Evolutionary conservation across 164 flowering plant genomes (phyloP).

Genomic region (Cinnamomum chago): DNA sequence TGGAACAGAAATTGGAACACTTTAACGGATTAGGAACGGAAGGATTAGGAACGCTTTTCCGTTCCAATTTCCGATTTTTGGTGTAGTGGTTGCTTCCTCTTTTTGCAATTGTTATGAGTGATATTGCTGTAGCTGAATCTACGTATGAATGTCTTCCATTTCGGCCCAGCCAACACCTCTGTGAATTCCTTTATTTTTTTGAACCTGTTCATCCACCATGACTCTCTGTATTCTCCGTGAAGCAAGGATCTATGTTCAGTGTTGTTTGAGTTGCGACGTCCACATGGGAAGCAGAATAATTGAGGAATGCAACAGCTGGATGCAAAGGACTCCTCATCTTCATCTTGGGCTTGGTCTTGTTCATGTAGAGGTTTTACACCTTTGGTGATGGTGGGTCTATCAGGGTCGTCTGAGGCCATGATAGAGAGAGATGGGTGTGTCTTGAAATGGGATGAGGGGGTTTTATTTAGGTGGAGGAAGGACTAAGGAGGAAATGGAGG

Average conservation of each 20-base stretch:
- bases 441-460: not conserved
- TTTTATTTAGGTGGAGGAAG: not conserved
- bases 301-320: not conserved
- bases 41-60: too few relatives aligned
- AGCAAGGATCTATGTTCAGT: not conserved
- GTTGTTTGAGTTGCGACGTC: not conserved
- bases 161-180: slow-evolving; percentile 72
- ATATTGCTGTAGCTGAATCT: slow-evolving; percentile 37
- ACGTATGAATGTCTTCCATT: slow-evolving; percentile 86
- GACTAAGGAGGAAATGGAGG: not conserved
- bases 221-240: slow-evolving; percentile 14
- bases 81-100: slow-evolving; percentile 11
- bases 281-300: not conserved
- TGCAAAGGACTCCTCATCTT: not conserved
- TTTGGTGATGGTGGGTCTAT: not conserved
- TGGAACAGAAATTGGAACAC: too few relatives aligned
- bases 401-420: not conserved
- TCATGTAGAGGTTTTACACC: too few relatives aligned
- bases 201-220: slow-evolving; percentile 24
- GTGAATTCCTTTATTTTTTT: slow-evolving; percentile 63
- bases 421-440: not conserved
- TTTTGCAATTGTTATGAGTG: slow-evolving; percentile 8
- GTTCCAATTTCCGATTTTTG: too few relatives aligned
- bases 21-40: too few relatives aligned
- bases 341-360: not conserved